Evolutionary conservation across 805 yeast genomes (phyloP).

Genomic region (Scheffersomyces spartinae): DNA sequence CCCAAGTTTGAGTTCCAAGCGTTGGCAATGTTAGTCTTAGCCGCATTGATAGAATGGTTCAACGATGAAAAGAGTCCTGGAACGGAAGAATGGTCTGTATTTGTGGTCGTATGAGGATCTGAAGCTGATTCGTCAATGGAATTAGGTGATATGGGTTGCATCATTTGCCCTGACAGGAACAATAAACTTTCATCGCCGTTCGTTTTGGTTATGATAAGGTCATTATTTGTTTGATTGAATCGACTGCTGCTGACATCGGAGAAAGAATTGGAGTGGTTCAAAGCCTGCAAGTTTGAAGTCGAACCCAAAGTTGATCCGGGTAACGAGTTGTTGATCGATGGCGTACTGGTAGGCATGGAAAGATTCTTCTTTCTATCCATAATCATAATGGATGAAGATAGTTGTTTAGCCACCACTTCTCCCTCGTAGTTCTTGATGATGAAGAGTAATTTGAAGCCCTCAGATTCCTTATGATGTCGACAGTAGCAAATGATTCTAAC

Average conservation of each 20-base stretch:
- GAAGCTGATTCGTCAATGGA: conserved; percentile 52
- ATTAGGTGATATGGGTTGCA: conserved; percentile 46
- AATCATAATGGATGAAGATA: conserved; percentile 71
- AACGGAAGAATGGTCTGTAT: no score
- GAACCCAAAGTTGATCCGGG: conserved; percentile 11
- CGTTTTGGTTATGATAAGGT: no score
- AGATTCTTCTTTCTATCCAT: conserved; percentile 83
- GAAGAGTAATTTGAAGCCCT: conserved; percentile 69
- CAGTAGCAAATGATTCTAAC: conserved; percentile 92
- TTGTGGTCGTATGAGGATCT: conserved; percentile 34
- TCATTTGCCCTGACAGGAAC: no score
- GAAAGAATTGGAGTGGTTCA: no score
- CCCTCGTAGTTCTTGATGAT: conserved; percentile 52
- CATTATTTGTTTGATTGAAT: no score
- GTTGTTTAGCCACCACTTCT: conserved; percentile 56
- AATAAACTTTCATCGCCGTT: no score
- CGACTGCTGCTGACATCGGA: no score
- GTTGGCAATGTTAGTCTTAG: no score
- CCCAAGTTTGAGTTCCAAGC: no score
- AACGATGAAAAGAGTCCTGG: no score
- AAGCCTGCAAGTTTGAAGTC: conserved; percentile 10
- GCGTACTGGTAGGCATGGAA: no score
- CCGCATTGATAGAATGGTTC: no score
- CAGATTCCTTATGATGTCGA: conserved; percentile 84
- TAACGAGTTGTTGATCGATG: conserved; percentile 6